Evolutionary conservation across 305 asterid genomes (phyloP), one percentile per base, ranked within the genome.

Genomic region (Coffea humblotiana): DNA sequence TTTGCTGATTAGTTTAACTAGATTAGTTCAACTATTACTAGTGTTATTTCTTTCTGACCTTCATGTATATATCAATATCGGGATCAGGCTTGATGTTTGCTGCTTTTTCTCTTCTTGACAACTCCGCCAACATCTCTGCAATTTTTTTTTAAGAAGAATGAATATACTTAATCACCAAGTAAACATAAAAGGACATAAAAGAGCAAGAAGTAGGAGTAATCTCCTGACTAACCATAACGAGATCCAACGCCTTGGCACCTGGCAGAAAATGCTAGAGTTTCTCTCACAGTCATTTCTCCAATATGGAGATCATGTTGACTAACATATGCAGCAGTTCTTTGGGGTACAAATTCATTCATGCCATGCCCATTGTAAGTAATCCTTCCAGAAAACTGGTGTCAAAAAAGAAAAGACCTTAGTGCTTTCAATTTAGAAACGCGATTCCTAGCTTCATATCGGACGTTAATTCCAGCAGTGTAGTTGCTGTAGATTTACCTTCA

Each of bases 171-270:
- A 75, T 29, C 58, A 23, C 43, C 15, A 74, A 13, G 48, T 3
- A 45, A 19, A 13, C 43, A 37, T 40, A 25, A 71, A 49, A 49
- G 2, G 10, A 16, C 6, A 64, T 29, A 71, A 40, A 3, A 43
- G 68, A 64, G 9, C 58, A 37, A 78, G 7, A 43, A 69, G 29
- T 40, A 79, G 6, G 13, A 52, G 14, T 32, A 9, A 12, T 63
- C 78, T 40, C 8, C n/a, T 65, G 75, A 86, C 96, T 70, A 77
- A 94, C 98, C 97, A 75, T 91, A 91, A 60, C 93, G 88, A 18
- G 94, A 84, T 74, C 98, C 98, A 61, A 90, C 97, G 0, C 98
- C 98, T 75, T 91, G 98, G 87, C 96, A 92, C 88, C 98, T 85
- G 4, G 97, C 97, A 0, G 98, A 92, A 78, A 93, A 93, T 13